Percentiles rank a stretch among this genome's conserved stretches.
These are phyloP conservation scores for Eimeria acervulina DNA, from an alignment of 169 alveolate species.

Conservation along the genomic window DNA sequence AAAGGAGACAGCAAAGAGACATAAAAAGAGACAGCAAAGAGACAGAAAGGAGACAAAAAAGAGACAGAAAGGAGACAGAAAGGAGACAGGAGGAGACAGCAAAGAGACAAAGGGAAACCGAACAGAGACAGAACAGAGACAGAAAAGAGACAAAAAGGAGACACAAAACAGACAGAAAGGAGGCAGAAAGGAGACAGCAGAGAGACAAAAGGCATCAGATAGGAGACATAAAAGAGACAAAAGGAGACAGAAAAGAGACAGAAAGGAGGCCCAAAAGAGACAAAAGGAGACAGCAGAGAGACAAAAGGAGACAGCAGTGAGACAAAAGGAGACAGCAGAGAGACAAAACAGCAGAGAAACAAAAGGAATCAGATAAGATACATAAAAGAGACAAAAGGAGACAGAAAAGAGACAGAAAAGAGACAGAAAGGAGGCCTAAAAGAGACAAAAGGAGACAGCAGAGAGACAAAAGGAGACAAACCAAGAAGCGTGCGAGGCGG, in stretches of 20 bases:
- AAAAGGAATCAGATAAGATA: no score
- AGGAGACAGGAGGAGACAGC: not conserved
- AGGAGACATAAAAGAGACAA: not conserved
- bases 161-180: no score
- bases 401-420: constrained; percentile 11
- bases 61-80: not conserved
- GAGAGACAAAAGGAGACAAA: no score
- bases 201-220: not conserved
- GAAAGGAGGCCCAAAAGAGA: not conserved
- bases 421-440: not conserved
- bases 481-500: constrained; percentile 89
- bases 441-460: not conserved
- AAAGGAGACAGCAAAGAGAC: no score
- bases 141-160: no score
- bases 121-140: constrained; percentile 3
- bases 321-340: not conserved
- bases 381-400: not conserved
- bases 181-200: not conserved
- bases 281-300: not conserved
- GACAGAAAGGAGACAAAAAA: not conserved
- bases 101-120: not conserved
- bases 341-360: no score
- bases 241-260: not conserved
- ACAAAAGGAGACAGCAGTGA: no score
- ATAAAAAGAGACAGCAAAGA: no score